phyloP scores from a whole-genome alignment of 2,329 filamentous ascomycete genomes.

The Macrophomina pseudophaseolina region DNA sequence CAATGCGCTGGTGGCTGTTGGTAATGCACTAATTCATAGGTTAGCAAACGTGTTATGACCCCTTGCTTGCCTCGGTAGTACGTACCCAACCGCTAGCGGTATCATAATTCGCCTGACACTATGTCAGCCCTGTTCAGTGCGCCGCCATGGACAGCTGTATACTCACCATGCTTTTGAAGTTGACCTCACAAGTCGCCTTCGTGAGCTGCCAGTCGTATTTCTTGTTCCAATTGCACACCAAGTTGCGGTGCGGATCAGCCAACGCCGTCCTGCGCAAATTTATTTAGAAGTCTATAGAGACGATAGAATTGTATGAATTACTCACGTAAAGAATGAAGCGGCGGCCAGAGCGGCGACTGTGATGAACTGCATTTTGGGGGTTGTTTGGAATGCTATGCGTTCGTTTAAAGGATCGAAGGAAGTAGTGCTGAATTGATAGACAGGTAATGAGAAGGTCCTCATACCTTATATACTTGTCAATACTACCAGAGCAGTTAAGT shows the following conservation, averaged over 20 bases:
- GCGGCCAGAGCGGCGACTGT: background rate
- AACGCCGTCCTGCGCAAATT: background rate
- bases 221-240: background rate
- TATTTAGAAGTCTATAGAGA: background rate
- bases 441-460: too few relatives aligned
- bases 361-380: too few relatives aligned
- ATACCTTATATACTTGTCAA: too few relatives aligned
- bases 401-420: too few relatives aligned
- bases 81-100: background rate
- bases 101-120: background rate
- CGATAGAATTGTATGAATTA: background rate
- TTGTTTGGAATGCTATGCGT: too few relatives aligned
- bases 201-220: constrained; percentile 2
- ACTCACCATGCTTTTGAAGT: constrained; percentile 1
- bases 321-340: background rate
- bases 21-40: background rate
- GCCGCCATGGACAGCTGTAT: background rate
- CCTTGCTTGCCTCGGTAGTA: background rate
- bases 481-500: too few relatives aligned
- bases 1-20: constrained; percentile 1
- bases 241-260: background rate
- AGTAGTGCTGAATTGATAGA: too few relatives aligned
- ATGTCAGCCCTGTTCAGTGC: background rate
- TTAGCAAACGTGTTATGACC: background rate
- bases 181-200: background rate